Evolutionary conservation across 129 eudicot genomes (phyloP).

Genomic region (carrot (Daucus carota)): DH1_v3.0 NC_030382.2:58677501-58678000

Average conservation of each 20-base stretch:
- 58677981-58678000: slow-evolving; percentile 32
- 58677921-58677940: slow-evolving; percentile 49
- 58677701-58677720: slow-evolving; percentile 1
- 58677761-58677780: slow-evolving; percentile 3
- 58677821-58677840: neutral
- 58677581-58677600: neutral
- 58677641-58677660: slow-evolving; percentile 6
- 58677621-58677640: slow-evolving; percentile 1
- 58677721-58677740: slow-evolving; percentile 1
- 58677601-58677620: slow-evolving; percentile 4
- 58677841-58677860: slow-evolving; percentile 12
- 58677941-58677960: slow-evolving; percentile 26
- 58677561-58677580: neutral
- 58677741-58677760: neutral
- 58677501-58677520: no score
- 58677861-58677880: slow-evolving; percentile 27
- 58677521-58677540: no score
- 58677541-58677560: no score
- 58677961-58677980: slow-evolving; percentile 18
- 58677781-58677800: neutral
- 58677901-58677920: slow-evolving; percentile 19
- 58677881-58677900: slow-evolving; percentile 20
- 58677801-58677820: neutral
- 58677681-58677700: neutral
- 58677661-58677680: neutral